Base-by-base conservation (phyloP, 345 rosid genomes). In the Kandelia obovata region DNA sequence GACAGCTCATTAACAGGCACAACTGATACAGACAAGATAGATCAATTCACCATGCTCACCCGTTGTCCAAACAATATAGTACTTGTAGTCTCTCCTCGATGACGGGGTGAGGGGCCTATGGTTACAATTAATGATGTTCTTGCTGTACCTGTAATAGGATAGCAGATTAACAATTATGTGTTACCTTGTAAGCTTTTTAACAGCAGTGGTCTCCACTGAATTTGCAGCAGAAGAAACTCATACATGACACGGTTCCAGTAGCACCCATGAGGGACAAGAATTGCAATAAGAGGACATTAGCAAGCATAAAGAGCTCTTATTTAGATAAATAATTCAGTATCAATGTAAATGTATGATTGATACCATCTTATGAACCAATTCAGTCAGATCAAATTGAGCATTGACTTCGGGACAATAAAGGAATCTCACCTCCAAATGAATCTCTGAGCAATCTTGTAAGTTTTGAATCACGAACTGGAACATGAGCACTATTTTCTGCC, bases 351-450 rank as follows among this genome's bases (percentile, higher is more conserved):
- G 49, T 37, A 64, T 55, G 31, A 6, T 51, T 49, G 17, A 35
- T 46, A 66, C 61, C 59, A 67, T 58, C 31, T 30, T 15, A 35
- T 4, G 11, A 65, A 68, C 61, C 63, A 52, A 28, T 62, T 62
- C 39, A 21, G 19, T 62, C 55, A 67, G 37, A 1, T 34, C 9
- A 34, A 7, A 34, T 7, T 34, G 37, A 10, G 21, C 26, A 27
- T 5, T 60, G n/a, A 65, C 23, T 61, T 15, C 73, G 65, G 60
- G 56, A 53, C 11, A 52, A 5, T 53, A 43, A 74, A 63, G 77
- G 77, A 52, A 31, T 64, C 87, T 68, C 60, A 77, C 80, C 80
- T 77, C 80, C 80, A 68, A 77, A 77, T 64, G 80, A 77, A 72
- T 77, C 80, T 35, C 64, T 77, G 23, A 77, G 80, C 69, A 77